Base-by-base conservation (phyloP, 176 grass and related monocot genomes). In the Eremochloa ophiuroides region DNA sequence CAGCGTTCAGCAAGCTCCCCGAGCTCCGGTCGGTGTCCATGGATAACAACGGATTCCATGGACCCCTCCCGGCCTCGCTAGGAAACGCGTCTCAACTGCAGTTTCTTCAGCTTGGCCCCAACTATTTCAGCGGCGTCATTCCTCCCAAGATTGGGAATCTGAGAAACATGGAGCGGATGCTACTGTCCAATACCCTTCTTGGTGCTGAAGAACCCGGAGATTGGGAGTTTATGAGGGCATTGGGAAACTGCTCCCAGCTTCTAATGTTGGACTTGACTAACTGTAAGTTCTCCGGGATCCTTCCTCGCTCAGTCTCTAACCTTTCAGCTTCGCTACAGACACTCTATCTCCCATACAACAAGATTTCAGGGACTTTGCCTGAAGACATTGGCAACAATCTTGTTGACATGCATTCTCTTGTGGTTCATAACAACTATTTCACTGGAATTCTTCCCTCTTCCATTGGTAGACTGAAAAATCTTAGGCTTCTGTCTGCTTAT, bases 391-490 rank as follows among this genome's bases (percentile, higher is more conserved):
- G 72, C 10, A 91, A 85, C n/a, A n/a, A n/a, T 40, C 77, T 91
- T 12, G 12, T 76, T 2, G 17, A 18, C 35, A 64, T 91, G 25
- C 5, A 46, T 27, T 8, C 9, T 37, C 29, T 88, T 22, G 16
- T 48, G 13, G 16, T 48, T 17, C 5, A 17, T 48, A 48, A 15
- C 1, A 88, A 86, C 65, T 62, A 14, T 22, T 75, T 92, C 50
- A 75, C 60, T 5, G 90, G 86, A 28, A 22, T 10, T 51, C 87
- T 92, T 76, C 90, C 86, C 1, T 70, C 78, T 23, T 78, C 86
- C 13, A 31, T 92, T 5, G 23, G 84, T 15, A 33, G 5, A 5
- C 47, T 50, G 4, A 16, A 50, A 11, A 50, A 50, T 6, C 47
- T 50, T 18, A 16, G 47, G 47, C 47, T 50, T 16, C 14, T 50